These are phyloP conservation scores for Rhytidiadelphus loreus DNA, from an alignment of 225 moss, liverwort and hornwort genomes.

Conservation along the genomic window DNA sequence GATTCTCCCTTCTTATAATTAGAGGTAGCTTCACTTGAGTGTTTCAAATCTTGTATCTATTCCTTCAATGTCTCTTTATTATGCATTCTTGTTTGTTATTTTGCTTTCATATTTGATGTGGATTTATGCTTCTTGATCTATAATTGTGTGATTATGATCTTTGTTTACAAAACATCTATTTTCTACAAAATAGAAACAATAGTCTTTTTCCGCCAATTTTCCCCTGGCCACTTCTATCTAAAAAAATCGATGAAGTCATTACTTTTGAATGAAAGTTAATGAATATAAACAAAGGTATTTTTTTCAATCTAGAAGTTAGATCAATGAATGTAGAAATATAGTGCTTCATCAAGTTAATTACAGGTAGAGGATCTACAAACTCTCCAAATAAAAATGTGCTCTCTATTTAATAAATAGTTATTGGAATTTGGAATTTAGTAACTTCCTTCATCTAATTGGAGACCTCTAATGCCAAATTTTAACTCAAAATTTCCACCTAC, in stretches of 20 bases:
- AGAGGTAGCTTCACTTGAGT: fast-evolving
- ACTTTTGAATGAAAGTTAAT: background rate
- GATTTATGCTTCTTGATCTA: background rate
- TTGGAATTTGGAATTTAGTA: background rate
- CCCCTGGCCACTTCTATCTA: fast-evolving
- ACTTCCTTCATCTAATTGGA: background rate
- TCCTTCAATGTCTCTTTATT: background rate
- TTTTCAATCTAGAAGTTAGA: too few species aligned
- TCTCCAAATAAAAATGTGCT: background rate
- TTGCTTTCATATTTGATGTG: background rate
- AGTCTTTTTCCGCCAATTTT: fast-evolving
- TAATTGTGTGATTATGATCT: fast-evolving
- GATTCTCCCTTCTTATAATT: background rate
- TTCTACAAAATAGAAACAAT: fast-evolving
- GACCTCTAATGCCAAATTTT: background rate
- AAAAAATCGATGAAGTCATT: background rate
- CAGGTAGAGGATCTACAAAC: fast-evolving
- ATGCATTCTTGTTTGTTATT: background rate
- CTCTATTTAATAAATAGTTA: background rate
- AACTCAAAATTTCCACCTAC: background rate
- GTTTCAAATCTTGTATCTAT: background rate
- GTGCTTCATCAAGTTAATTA: background rate
- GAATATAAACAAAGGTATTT: too few species aligned
- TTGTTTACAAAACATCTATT: background rate
- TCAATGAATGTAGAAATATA: background rate